These are phyloP conservation scores for Daldinia grandis DNA, from an alignment of 495 filamentous ascomycete species.

Conservation along the genomic window DNA sequence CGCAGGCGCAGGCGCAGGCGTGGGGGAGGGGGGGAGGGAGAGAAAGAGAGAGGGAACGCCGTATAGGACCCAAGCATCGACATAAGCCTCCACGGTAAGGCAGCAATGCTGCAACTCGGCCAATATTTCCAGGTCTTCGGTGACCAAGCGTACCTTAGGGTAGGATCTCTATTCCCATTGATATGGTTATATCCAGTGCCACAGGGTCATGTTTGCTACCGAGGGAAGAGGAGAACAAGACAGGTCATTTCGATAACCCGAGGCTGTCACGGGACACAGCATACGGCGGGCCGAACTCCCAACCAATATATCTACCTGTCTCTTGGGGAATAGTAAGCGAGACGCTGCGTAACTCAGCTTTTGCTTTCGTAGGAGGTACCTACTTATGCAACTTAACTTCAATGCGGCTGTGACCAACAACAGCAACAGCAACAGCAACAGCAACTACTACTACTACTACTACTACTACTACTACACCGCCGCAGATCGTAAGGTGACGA, in stretches of 20 bases:
- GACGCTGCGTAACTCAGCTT: slow-evolving; percentile 3
- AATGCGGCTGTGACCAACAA: neutral
- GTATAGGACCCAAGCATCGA: neutral
- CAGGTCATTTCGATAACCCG: neutral
- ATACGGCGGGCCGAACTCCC: neutral
- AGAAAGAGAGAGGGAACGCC: too few relatives aligned
- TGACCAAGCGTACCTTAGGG: too few relatives aligned
- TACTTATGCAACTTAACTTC: neutral
- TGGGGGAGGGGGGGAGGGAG: too few relatives aligned
- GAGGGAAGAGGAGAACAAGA: neutral
- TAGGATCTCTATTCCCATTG: neutral
- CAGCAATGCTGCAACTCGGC: slow-evolving; percentile 18
- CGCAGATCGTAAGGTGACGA: neutral
- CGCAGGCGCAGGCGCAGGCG: too few relatives aligned
- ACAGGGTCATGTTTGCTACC: neutral
- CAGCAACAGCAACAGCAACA: too few relatives aligned
- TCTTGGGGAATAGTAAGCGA: neutral
- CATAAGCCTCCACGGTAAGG: slow-evolving; percentile 9
- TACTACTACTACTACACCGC: neutral
- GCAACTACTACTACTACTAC: too few relatives aligned
- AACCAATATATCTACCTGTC: slow-evolving; percentile 1
- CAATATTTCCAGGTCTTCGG: slow-evolving; percentile 16
- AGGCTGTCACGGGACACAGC: slow-evolving; percentile 15
- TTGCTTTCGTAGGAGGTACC: neutral
- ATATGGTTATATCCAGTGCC: neutral